Evolutionary conservation across 2,329 filamentous ascomycete genomes (phyloP), one percentile per base, ranked within the genome.

Genomic region (Laburnicola sp.): DNA sequence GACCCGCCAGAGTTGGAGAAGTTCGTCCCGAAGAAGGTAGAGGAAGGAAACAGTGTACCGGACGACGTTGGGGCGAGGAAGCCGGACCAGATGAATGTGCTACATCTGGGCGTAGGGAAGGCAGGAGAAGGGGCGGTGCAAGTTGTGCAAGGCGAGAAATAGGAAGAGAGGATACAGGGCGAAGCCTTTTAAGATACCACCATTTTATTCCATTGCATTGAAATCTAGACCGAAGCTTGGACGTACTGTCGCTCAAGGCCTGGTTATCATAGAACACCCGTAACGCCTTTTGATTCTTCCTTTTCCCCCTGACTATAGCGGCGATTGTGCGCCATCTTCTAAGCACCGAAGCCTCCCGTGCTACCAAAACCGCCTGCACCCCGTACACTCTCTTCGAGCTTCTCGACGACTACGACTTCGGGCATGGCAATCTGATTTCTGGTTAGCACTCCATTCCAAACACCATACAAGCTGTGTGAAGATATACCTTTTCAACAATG

Each of bases 371-470:
- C 94, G 25, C 92, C 93, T 0, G 86, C 91, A 25, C 94, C 94
- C 36, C 94, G 82, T 8, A 95, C 91, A 68, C 90, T 97, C 77
- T 91, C 90, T 67, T 93, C 90, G 51, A 99, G 80, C 76, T 93
- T 84, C 64, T 89, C 80, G 2, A 97, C 93, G 67, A 96, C 91
- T n/a, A 88, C 76, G 4, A 99, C 88, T 41, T 95, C 90, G 2
- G 94, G 93, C 26, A 92, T 97, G 68, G 89, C 92, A 68, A 97
- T 97, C 80, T 84, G 55, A 10, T 1, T 6, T 2, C 9, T 8
- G 1, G 23, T 56, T 28, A 49, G 47, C 16, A n/a, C 38, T n/a
- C 25, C 23, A 11, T 2, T 49, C 63, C 42, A 64, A 54, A 37
- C 41, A 8, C 9, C 31, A 34, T 27, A 32, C 30, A 32, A 32